Conservation (phyloP, 1,284 basidiomycete genomes). For the Xerocomus nothofagi region DNA sequence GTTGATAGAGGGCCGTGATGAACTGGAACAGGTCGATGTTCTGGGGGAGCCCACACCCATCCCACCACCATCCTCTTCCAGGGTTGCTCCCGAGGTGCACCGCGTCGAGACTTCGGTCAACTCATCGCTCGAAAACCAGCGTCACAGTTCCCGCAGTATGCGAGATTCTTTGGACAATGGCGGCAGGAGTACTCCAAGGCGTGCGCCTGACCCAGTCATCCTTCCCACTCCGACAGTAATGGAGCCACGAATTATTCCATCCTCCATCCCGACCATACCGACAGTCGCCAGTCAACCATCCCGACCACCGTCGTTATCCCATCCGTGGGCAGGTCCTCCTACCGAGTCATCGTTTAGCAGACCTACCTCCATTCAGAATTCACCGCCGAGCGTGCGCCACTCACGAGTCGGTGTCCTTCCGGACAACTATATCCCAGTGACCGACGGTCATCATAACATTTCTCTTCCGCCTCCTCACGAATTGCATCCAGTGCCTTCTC, state of each 20-base stretch:
- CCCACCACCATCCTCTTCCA: constrained; percentile 17
- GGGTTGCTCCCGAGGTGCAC: constrained; percentile 27
- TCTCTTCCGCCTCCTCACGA: constrained; percentile 34
- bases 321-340: constrained; percentile 22
- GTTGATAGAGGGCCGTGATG: constrained; percentile 26
- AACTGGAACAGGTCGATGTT: constrained; percentile 26
- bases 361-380: constrained; percentile 25
- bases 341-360: constrained; percentile 12
- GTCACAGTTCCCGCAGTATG: constrained; percentile 20
- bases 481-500: constrained; percentile 31
- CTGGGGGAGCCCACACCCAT: constrained; percentile 16
- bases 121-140: constrained; percentile 25
- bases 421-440: constrained; percentile 29
- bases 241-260: constrained; percentile 15
- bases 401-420: constrained; percentile 23
- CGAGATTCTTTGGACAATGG: constrained; percentile 15
- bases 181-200: constrained; percentile 19
- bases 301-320: constrained; percentile 17
- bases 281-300: constrained; percentile 17
- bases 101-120: constrained; percentile 22
- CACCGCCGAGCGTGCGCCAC: constrained; percentile 11
- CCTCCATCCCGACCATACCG: constrained; percentile 15
- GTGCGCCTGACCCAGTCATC: constrained; percentile 10
- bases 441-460: constrained; percentile 25
- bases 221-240: constrained; percentile 7